phyloP scores from a whole-genome alignment of 176 grass and related monocot species.

The Triticum dicoccoides region DNA sequence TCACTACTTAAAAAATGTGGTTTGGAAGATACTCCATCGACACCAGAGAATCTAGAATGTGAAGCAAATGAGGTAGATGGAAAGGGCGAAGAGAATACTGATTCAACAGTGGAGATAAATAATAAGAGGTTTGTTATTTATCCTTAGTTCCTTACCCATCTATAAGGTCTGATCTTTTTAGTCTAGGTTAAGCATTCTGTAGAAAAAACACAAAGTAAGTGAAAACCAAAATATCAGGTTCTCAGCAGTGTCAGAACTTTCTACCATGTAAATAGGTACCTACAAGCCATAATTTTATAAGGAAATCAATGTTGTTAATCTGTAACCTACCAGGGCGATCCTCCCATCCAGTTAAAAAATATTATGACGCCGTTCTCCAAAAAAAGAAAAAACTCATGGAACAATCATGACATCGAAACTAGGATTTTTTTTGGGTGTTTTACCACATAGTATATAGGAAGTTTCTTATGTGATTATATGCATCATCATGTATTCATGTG shows the following conservation, averaged over 20 bases:
- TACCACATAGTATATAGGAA: neutral
- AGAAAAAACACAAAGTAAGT: neutral
- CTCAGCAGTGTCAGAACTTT: neutral
- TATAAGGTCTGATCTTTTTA: conserved; percentile 12
- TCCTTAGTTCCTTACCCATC: neutral
- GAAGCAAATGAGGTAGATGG: conserved; percentile 32
- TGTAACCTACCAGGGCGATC: neutral
- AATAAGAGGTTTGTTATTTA: conserved; percentile 49
- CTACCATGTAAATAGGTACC: neutral
- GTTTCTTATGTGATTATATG: conserved; percentile 14
- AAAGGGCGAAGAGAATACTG: conserved; percentile 33
- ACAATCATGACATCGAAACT: neutral
- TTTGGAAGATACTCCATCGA: conserved; percentile 46
- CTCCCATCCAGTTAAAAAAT: neutral
- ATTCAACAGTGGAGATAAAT: conserved; percentile 33
- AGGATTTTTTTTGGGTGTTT: neutral
- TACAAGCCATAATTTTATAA: neutral
- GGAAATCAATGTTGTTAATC: neutral
- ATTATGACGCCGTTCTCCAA: neutral
- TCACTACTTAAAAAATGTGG: conserved; percentile 68
- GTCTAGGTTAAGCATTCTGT: conserved; percentile 10
- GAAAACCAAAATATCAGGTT: neutral
- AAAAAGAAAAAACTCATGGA: neutral
- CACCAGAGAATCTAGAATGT: conserved; percentile 51
- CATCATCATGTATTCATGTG: neutral